Percentiles rank a stretch among this genome's conserved stretches.
phyloP scores from a whole-genome alignment of 768 basidiomycete genomes.

The Kwoniella sp. region DNA sequence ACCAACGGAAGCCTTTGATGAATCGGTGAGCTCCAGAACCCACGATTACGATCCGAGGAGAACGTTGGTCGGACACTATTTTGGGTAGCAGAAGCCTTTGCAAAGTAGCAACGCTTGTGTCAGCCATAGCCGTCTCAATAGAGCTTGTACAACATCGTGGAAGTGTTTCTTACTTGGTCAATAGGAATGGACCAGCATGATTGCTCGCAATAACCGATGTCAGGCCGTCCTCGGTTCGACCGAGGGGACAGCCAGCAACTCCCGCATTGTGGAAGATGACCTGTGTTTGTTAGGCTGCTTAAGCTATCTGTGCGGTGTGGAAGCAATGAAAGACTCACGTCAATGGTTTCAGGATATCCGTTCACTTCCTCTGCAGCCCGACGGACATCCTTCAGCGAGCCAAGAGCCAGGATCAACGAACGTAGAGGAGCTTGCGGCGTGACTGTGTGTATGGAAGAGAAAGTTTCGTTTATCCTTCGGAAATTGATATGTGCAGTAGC shows the following conservation, averaged over 20 bases:
- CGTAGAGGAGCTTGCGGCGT: slow-evolving; percentile 16
- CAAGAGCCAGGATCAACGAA: slow-evolving; percentile 12
- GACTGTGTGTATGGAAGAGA: slow-evolving; percentile 5
- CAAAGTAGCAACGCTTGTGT: no score
- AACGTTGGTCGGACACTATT: slow-evolving; percentile 5
- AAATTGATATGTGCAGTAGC: not conserved
- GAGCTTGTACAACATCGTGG: no score
- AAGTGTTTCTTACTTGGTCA: slow-evolving; percentile 23
- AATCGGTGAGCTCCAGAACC: slow-evolving; percentile 14
- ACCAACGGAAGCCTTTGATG: slow-evolving; percentile 8
- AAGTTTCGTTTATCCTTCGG: slow-evolving; percentile 18
- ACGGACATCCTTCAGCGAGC: slow-evolving; percentile 17
- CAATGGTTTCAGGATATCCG: slow-evolving; percentile 12
- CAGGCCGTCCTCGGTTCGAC: slow-evolving; percentile 13
- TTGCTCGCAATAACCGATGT: slow-evolving; percentile 11
- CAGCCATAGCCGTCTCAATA: no score
- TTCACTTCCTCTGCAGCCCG: slow-evolving; percentile 17
- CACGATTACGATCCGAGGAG: slow-evolving; percentile 25
- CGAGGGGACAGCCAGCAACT: slow-evolving; percentile 9
- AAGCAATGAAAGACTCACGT: slow-evolving; percentile 7
- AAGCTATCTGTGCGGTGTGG: no score
- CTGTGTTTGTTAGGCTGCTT: no score
- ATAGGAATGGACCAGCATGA: slow-evolving; percentile 26
- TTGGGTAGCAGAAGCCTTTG: slow-evolving; percentile 24
- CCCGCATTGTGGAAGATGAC: slow-evolving; percentile 23